phyloP scores from a whole-genome alignment of 2,329 filamentous ascomycete genomes.

The Colletotrichum horii region DNA sequence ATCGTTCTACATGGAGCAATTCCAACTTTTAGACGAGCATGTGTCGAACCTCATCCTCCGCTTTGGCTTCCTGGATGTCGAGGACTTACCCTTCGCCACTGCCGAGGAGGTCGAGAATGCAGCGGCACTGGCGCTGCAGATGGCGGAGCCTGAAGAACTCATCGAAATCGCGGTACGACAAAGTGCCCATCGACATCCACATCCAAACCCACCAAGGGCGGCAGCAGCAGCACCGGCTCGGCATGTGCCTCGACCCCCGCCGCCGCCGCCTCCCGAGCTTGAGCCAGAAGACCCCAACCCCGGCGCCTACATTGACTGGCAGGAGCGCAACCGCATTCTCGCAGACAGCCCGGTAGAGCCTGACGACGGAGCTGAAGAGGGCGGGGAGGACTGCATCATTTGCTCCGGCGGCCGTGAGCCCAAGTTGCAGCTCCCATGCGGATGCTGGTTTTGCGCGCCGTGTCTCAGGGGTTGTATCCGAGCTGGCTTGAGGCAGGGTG shows the following conservation, averaged over 20 bases:
- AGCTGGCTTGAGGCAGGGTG: conserved; percentile 6
- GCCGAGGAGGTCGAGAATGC: conserved; percentile 3
- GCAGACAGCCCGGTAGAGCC: neutral
- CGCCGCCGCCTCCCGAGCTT: neutral
- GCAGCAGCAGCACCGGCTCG: neutral
- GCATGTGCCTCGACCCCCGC: neutral
- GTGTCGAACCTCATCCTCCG: conserved; percentile 5
- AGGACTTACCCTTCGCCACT: neutral
- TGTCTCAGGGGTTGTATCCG: conserved; percentile 21
- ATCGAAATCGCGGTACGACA: conserved; percentile 5
- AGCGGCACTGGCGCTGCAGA: neutral
- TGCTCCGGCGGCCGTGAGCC: neutral
- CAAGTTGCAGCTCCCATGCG: conserved; percentile 9
- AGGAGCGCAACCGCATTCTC: conserved; percentile 15
- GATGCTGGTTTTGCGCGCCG: conserved; percentile 15
- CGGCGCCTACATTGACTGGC: neutral
- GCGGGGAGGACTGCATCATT: neutral
- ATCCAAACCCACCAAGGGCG: neutral
- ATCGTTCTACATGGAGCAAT: conserved; percentile 10
- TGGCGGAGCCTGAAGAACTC: neutral
- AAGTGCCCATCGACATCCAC: neutral
- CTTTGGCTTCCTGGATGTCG: conserved; percentile 6
- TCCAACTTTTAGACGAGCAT: conserved; percentile 13
- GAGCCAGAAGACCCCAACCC: neutral
- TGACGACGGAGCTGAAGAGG: neutral